Base-by-base conservation (phyloP, 1,139 yeast species). In the Debaryomyces nepalensis region DNA sequence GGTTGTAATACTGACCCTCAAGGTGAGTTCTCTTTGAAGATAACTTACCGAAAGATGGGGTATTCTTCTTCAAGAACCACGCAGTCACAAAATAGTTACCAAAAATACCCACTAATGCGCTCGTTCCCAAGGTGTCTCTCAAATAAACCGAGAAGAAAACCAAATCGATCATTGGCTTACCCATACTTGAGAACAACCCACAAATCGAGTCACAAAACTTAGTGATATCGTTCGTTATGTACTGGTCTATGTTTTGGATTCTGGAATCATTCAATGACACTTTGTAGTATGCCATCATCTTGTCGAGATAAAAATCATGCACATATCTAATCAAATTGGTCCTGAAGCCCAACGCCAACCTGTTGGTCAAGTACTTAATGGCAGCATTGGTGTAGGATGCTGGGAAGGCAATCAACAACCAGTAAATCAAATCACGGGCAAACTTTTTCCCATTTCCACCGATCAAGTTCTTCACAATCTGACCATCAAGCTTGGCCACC, bases 371-470 rank as follows among this genome's bases (percentile, higher is more conserved):
- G 58, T 81, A 88, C 58, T 86, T 87, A 58, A 91, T 91, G 46
- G 95, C 91, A 37, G 96, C 87, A 63, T 91, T 91, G 16, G 97
- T 87, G 61, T 89, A 91, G 2, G 95, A 84, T 0, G 97, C 96
- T 1, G 97, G 98, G 51, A 90, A 82, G 1, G 97, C 97, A 59
- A 91, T 82, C 49, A 87, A 68, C 46, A 91, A 77, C 97, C 97
- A 91, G 62, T 87, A 86, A 9, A 81, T 76, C 61, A 91, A 71
- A 58, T 91, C 97, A 49, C 88, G 73, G 33, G 83, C 61, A 54
- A 91, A 90, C 46, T 84, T 84, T 51, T 72, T 78, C 5, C 93
- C 90, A 53, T 86, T 82, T 11, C 90, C 91, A 24, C 91, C 86
- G 54, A 91, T 89, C 59, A 91, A 78, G 61, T 90, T 95, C 59